phyloP scores from a whole-genome alignment of 495 filamentous ascomycete genomes.

The Hyaloscypha finlandica region DNA sequence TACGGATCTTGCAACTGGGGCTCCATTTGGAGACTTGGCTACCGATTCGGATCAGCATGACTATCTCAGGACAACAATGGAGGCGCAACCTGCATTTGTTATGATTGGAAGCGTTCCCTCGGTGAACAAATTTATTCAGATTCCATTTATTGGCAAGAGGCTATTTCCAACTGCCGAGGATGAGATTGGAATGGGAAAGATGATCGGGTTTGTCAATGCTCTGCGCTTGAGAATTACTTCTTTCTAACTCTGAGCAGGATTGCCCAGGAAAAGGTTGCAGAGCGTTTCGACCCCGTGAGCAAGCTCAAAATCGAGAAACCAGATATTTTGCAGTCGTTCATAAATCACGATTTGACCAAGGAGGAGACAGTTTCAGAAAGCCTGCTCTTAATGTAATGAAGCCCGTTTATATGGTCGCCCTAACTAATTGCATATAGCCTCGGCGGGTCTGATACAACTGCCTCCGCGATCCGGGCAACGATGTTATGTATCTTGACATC shows the following conservation, averaged over 20 bases:
- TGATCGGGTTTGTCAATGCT: slow-evolving; percentile 38
- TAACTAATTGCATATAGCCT: neutral
- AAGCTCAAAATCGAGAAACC: slow-evolving; percentile 13
- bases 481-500: neutral
- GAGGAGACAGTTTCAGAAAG: slow-evolving; percentile 45
- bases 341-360: slow-evolving; percentile 41
- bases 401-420: too few relatives aligned
- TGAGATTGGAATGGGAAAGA: slow-evolving; percentile 51
- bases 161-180: slow-evolving; percentile 55
- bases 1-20: slow-evolving; percentile 44
- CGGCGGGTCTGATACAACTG: neutral
- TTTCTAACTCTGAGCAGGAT: slow-evolving; percentile 16
- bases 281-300: slow-evolving; percentile 33
- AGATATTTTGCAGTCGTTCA: slow-evolving; percentile 49
- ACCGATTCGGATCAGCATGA: slow-evolving; percentile 43
- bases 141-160: slow-evolving; percentile 54
- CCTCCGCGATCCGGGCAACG: neutral
- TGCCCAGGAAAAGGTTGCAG: slow-evolving; percentile 39
- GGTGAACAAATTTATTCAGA: slow-evolving; percentile 49
- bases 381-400: slow-evolving; percentile 39
- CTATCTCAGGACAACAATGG: slow-evolving; percentile 27
- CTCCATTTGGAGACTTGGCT: slow-evolving; percentile 41
- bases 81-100: slow-evolving; percentile 11
- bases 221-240: neutral
- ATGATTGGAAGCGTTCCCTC: slow-evolving; percentile 16